phyloP scores from a whole-genome alignment of 2,329 filamentous ascomycete genomes.

The Aaosphaeria pasadenensis region DNA sequence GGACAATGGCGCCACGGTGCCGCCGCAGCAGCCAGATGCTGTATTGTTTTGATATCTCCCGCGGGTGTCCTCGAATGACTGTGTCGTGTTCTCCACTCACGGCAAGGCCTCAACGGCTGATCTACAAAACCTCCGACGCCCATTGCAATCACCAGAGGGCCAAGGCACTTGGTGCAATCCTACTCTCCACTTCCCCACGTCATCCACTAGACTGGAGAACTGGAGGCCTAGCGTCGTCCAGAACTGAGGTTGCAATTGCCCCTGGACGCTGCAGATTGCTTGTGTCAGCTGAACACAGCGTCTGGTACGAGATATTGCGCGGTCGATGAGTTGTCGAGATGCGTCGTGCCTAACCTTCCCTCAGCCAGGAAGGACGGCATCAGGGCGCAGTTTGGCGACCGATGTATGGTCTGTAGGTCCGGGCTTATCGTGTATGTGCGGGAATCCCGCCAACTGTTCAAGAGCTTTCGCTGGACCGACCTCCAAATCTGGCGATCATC shows the following conservation, averaged over 20 bases:
- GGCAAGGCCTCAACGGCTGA: conserved; percentile 6
- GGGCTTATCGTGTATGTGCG: neutral
- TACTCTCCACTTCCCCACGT: conserved; percentile 2
- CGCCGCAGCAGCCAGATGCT: conserved; percentile 28
- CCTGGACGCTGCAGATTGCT: conserved; percentile 28
- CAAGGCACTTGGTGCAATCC: neutral
- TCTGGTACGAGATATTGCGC: conserved; percentile 15
- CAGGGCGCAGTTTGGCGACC: neutral
- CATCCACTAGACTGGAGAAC: conserved; percentile 17
- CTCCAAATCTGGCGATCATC: too few species aligned
- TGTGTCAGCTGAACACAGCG: conserved; percentile 33
- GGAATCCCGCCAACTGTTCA: too few species aligned
- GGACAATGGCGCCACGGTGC: conserved; percentile 32
- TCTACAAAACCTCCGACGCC: conserved; percentile 3
- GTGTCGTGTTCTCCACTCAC: conserved; percentile 9
- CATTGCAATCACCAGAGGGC: neutral
- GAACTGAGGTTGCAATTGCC: conserved; percentile 7
- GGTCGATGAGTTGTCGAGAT: conserved; percentile 23
- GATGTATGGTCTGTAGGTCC: neutral
- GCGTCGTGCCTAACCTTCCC: neutral
- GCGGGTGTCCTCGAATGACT: conserved; percentile 8
- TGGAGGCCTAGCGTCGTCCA: conserved; percentile 1
- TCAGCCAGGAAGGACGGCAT: neutral
- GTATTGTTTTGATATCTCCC: conserved; percentile 25
- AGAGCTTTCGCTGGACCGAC: too few species aligned